Base-by-base conservation (phyloP, 2,329 filamentous ascomycete species). In the Cordyceps cateniannulata region DNA sequence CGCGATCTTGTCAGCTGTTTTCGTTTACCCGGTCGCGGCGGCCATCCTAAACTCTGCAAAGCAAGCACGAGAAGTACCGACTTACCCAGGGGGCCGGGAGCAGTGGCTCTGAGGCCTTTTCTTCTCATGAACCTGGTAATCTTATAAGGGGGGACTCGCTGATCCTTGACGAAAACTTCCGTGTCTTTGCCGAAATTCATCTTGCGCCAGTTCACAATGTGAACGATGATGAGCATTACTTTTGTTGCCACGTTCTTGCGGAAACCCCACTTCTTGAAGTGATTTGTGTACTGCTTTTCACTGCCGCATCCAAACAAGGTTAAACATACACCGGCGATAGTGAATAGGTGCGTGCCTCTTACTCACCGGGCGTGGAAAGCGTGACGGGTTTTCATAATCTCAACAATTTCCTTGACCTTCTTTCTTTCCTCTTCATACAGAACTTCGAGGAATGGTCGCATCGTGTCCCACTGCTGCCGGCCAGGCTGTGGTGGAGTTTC, bases 291-390 rank as follows among this genome's bases (percentile, higher is more conserved):
- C 5, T 50, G 47, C 1, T 45, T 20, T 7, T 2, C n/a, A 7
- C 42, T 45, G 9, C 5, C 42, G 42, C 3, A 20, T 18, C 18
- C 10, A 10, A 29, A 45, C 18, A 25, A 18, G 20, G 40, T 44
- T n/a, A 45, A 42, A 44, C 8, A 14, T 3, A 45, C 12, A 8
- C 22, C 22, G 3, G 24, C 10, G 29, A 7, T 7, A 27, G 18
- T 9, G 22, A 6, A 14, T 12, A 9, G 29, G 18, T 20, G 29
- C 16, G 24, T 44, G 24, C 3, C 2, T 14, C 3, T 44, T 56
- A 35, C 55, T 58, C n/a, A 58, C 55, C 45, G 50, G n/a, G 45
- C 45, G 18, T 42, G 7, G n/a, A 58, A 58, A 12, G 18, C 32
- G 29, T 58, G n/a, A 8, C n/a, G 5, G 1, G 18, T 7, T 18